Conservation (phyloP, 2,329 filamentous ascomycete species). For the Volutella citrinella region DNA sequence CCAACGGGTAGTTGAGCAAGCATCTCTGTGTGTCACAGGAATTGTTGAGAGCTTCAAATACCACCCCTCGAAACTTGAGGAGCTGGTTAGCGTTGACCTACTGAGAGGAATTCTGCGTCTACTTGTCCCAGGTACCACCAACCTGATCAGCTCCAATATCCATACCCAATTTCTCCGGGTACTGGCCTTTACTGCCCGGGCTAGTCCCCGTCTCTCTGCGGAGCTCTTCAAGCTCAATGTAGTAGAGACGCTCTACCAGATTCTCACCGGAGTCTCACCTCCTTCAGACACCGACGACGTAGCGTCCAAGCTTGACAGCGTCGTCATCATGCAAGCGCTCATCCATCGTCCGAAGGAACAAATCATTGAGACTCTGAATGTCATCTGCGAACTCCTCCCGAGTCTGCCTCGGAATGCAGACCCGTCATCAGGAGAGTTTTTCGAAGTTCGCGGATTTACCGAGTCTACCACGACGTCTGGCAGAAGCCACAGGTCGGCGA, state of each 20-base stretch:
- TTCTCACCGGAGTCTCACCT: conserved; percentile 91
- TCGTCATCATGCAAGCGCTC: conserved; percentile 97
- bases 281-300: conserved; percentile 75
- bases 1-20: conserved; percentile 95
- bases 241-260: conserved; percentile 96
- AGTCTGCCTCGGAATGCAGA: conserved; percentile 59
- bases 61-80: conserved; percentile 82
- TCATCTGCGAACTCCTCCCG: conserved; percentile 91
- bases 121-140: conserved; percentile 89
- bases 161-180: conserved; percentile 96
- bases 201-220: conserved; percentile 81
- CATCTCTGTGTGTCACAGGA: conserved; percentile 88
- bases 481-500: conserved; percentile 47
- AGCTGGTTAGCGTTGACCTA: conserved; percentile 84
- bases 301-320: conserved; percentile 86
- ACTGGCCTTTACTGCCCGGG: conserved; percentile 82
- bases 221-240: conserved; percentile 95
- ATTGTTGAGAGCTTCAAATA: conserved; percentile 97
- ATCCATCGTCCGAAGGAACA: conserved; percentile 95
- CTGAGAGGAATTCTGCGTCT: conserved; percentile 82
- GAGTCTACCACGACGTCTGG: conserved; percentile 40
- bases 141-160: conserved; percentile 88
- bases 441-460: conserved; percentile 37
- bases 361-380: conserved; percentile 94
- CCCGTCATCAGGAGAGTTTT: conserved; percentile 40